phyloP scores from a whole-genome alignment of 805 yeast species.

The Candida tibetensis region DNA sequence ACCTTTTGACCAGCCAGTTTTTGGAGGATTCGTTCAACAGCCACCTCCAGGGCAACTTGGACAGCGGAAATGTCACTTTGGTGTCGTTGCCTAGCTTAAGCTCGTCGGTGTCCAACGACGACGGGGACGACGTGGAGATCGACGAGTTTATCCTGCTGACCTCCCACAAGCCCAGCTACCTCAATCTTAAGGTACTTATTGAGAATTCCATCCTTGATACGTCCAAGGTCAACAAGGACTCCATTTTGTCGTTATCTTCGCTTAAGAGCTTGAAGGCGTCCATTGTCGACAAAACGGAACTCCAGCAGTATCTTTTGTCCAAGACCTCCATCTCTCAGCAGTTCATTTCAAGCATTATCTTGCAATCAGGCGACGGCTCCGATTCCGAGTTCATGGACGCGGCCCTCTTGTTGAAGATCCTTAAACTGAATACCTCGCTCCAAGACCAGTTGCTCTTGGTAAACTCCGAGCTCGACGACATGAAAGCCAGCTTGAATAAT shows the following conservation, averaged over 20 bases:
- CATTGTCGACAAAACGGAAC: slow-evolving; percentile 30
- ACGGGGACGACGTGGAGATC: slow-evolving; percentile 16
- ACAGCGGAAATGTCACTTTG: slow-evolving; percentile 21
- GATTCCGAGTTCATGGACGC: slow-evolving; percentile 58
- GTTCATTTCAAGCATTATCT: slow-evolving; percentile 28
- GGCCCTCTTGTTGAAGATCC: slow-evolving; percentile 26
- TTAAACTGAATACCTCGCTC: slow-evolving; percentile 30
- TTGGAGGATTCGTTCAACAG: slow-evolving; percentile 31
- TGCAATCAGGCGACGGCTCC: slow-evolving; percentile 34
- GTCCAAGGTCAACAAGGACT: slow-evolving; percentile 30
- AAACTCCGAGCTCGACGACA: slow-evolving; percentile 27
- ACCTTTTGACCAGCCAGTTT: slow-evolving; percentile 19
- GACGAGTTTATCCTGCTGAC: slow-evolving; percentile 14
- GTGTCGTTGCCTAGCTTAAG: slow-evolving; percentile 12
- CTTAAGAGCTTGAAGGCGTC: slow-evolving; percentile 26
- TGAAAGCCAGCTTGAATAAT: slow-evolving; percentile 28
- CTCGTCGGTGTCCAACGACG: slow-evolving; percentile 20
- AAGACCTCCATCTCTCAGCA: slow-evolving; percentile 33
- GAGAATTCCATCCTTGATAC: slow-evolving; percentile 45
- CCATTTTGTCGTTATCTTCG: slow-evolving; percentile 30
- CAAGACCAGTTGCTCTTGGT: slow-evolving; percentile 28
- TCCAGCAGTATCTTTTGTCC: slow-evolving; percentile 28
- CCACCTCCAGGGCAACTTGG: slow-evolving; percentile 32
- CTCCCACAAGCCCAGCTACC: slow-evolving; percentile 27
- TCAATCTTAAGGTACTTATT: slow-evolving; percentile 42